phyloP scores from a whole-genome alignment of 1,284 basidiomycete genomes.

The Stygiomarasmius scandens region DNA sequence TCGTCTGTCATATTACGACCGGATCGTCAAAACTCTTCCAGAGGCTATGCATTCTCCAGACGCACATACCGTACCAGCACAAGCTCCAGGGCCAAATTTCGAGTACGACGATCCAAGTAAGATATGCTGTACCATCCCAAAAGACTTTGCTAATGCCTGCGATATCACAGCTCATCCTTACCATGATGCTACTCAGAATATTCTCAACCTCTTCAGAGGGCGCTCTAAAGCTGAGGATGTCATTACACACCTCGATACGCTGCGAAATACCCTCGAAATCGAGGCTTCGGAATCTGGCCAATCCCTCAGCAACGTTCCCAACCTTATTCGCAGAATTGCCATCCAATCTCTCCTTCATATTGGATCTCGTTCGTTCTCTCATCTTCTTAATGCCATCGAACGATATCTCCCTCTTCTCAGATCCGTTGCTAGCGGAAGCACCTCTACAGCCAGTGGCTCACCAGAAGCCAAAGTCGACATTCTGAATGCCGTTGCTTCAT shows the following conservation, averaged over 20 bases:
- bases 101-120: conserved; percentile 80
- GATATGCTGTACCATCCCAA: conserved; percentile 23
- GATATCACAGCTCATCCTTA: conserved; percentile 66
- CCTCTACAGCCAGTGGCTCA: conserved; percentile 44
- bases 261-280: conserved; percentile 66
- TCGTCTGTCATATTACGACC: conserved; percentile 91
- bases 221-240: conserved; percentile 81
- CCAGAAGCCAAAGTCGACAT: conserved; percentile 70
- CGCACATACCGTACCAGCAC: conserved; percentile 65
- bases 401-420: conserved; percentile 91
- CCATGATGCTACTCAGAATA: conserved; percentile 77
- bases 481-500: conserved; percentile 69
- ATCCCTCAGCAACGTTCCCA: conserved; percentile 57
- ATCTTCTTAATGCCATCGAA: conserved; percentile 97
- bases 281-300: conserved; percentile 57
- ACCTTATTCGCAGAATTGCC: conserved; percentile 76
- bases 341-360: conserved; percentile 90
- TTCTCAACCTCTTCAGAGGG: conserved; percentile 82
- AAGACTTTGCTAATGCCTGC: conserved; percentile 4
- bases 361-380: conserved; percentile 95
- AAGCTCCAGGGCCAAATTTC: conserved; percentile 83
- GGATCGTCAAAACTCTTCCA: conserved; percentile 89
- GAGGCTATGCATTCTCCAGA: conserved; percentile 74
- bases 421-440: conserved; percentile 58
- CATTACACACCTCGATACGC: conserved; percentile 71